Conservation (phyloP, 1,284 basidiomycete species). For the Sparassis latifolia region DNA sequence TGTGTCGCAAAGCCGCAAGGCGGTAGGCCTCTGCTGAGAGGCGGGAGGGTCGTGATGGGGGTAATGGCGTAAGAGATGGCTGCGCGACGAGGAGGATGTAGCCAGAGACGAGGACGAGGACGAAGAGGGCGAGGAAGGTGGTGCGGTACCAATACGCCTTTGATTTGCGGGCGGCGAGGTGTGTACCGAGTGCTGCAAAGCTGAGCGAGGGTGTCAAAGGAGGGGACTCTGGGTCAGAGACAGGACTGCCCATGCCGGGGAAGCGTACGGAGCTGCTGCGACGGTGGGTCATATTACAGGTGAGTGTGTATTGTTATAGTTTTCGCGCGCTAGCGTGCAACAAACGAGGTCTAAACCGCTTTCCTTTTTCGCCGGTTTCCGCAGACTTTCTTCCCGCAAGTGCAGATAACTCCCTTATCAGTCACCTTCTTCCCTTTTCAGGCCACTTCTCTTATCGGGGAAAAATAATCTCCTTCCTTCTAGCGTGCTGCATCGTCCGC, state of each 20-base stretch:
- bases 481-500: no score
- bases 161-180: conserved; percentile 18
- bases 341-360: no score
- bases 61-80: conserved; percentile 33
- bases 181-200: conserved; percentile 19
- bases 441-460: no score
- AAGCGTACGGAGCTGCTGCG: conserved; percentile 25
- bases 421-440: no score
- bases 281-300: conserved; percentile 24
- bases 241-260: conserved; percentile 20
- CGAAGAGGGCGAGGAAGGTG: conserved; percentile 44
- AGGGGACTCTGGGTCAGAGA: conserved; percentile 21
- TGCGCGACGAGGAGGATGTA: conserved; percentile 48
- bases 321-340: background rate
- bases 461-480: no score
- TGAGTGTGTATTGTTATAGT: conserved; percentile 6
- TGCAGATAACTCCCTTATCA: no score
- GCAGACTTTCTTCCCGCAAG: no score
- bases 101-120: conserved; percentile 41
- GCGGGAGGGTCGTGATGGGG: conserved; percentile 18
- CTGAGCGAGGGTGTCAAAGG: conserved; percentile 24
- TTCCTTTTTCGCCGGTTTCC: no score
- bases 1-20: conserved; percentile 24
- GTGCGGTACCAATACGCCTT: conserved; percentile 34
- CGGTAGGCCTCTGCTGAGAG: conserved; percentile 19